phyloP scores from a whole-genome alignment of 2,329 filamentous ascomycete species.

The Amesomyces nigricolor region DNA sequence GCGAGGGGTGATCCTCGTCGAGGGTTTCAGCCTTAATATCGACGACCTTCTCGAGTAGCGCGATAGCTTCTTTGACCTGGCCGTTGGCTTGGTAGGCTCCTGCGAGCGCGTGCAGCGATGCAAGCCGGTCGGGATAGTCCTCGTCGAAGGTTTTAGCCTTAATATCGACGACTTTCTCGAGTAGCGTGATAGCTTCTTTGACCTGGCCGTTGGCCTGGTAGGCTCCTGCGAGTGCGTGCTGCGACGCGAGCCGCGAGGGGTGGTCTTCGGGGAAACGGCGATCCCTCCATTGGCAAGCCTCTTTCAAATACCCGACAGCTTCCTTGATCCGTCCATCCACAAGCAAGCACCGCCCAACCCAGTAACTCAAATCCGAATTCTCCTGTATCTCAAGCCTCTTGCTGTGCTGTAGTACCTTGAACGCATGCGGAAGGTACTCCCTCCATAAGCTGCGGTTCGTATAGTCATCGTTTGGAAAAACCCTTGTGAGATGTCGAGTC shows the following conservation, averaged over 20 bases:
- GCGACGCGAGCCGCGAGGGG: conserved; percentile 2
- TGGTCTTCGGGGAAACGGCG: conserved; percentile 10
- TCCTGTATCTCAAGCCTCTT: too few relatives aligned
- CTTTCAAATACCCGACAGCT: conserved; percentile 9
- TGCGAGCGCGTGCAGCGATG: conserved; percentile 15
- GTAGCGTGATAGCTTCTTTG: conserved; percentile 23
- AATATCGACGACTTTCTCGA: conserved; percentile 25
- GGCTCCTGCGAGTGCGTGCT: conserved; percentile 2
- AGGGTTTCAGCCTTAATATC: conserved; percentile 3
- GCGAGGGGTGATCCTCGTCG: conserved; percentile 21
- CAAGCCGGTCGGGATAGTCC: conserved; percentile 21
- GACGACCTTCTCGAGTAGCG: conserved; percentile 26
- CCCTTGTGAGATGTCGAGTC: conserved; percentile 11
- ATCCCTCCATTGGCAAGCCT: conserved; percentile 10
- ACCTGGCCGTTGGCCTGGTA: conserved; percentile 22
- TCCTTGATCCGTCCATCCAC: conserved; percentile 22
- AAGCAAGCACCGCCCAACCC: conserved; percentile 22
- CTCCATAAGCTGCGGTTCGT: conserved; percentile 23
- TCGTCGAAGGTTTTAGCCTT: conserved; percentile 14
- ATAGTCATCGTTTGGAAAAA: conserved; percentile 14
- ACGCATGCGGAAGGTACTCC: conserved; percentile 29
- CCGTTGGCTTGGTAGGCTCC: not conserved
- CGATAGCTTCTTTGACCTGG: conserved; percentile 1
- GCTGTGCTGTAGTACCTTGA: conserved; percentile 25
- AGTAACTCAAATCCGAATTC: conserved; percentile 19